These are phyloP conservation scores for Puccinia novopanici DNA, from an alignment of 1,284 basidiomycete genomes.

Conservation along the genomic window DNA sequence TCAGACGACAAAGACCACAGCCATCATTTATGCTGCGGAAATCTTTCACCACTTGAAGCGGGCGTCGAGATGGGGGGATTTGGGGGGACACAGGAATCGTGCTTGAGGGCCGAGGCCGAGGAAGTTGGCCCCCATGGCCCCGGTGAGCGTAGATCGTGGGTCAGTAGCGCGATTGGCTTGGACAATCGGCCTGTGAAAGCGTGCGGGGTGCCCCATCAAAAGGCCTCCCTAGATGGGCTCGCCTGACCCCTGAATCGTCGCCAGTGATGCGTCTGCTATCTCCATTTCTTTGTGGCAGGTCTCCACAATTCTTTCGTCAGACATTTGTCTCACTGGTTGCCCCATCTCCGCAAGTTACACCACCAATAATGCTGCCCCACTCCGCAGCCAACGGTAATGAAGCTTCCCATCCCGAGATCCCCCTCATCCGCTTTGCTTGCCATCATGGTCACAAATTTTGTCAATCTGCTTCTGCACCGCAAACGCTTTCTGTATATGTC, in stretches of 20 bases:
- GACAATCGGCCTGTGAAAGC: constrained; percentile 24
- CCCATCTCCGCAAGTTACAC: constrained; percentile 41
- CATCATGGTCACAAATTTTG: constrained; percentile 59
- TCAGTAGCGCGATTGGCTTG: constrained; percentile 4
- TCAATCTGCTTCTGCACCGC: constrained; percentile 18
- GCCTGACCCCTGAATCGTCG: neutral
- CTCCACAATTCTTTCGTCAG: too few species aligned
- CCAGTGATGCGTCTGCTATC: neutral
- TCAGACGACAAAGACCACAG: neutral
- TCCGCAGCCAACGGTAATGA: constrained; percentile 36
- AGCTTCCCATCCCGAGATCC: constrained; percentile 23
- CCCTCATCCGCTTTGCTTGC: neutral
- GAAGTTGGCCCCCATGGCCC: constrained; percentile 23
- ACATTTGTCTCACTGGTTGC: too few species aligned
- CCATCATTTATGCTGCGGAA: too few species aligned
- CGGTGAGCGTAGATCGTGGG: constrained; percentile 19
- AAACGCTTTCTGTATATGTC: constrained; percentile 59
- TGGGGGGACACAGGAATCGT: constrained; percentile 15
- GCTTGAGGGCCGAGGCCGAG: constrained; percentile 62
- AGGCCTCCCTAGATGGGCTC: neutral
- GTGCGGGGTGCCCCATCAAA: neutral
- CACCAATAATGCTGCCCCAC: constrained; percentile 25
- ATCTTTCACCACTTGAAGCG: constrained; percentile 16
- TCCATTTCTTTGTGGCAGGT: neutral
- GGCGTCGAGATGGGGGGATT: neutral